These are phyloP conservation scores for Striga asiatica DNA, from an alignment of 257 asterid species.

Conservation along the genomic window DNA sequence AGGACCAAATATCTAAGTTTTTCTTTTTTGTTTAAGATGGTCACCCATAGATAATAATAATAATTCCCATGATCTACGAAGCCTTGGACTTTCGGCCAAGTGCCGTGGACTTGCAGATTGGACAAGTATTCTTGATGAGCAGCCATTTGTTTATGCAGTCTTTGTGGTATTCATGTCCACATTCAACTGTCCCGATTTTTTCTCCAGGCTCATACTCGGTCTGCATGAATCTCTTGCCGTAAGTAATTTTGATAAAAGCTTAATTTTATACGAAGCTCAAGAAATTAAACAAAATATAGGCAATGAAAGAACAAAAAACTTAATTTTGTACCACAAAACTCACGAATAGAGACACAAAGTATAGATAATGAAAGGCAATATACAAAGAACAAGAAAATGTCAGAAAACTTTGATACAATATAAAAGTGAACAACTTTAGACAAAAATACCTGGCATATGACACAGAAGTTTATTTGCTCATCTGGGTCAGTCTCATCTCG, in stretches of 20 bases:
- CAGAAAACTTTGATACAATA: too few species aligned
- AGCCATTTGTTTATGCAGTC: slow-evolving; percentile 64
- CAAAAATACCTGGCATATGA: slow-evolving; percentile 61
- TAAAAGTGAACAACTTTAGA: too few species aligned
- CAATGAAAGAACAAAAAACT: too few species aligned
- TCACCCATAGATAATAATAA: background rate
- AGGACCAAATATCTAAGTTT: slow-evolving; percentile 7
- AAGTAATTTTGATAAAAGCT: too few species aligned
- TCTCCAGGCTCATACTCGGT: slow-evolving; percentile 31
- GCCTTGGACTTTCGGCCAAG: slow-evolving; percentile 25
- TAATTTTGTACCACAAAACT: too few species aligned
- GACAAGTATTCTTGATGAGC: slow-evolving; percentile 53
- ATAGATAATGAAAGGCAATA: too few species aligned
- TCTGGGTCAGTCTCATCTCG: slow-evolving; percentile 21
- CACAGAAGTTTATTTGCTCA: slow-evolving; percentile 42
- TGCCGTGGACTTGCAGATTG: slow-evolving; percentile 62
- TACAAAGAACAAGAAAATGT: too few species aligned
- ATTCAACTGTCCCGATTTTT: slow-evolving; percentile 34
- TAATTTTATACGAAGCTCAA: too few species aligned
- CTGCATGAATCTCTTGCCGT: slow-evolving; percentile 20
- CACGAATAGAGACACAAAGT: too few species aligned
- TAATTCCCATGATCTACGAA: slow-evolving; percentile 13
- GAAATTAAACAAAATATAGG: too few species aligned
- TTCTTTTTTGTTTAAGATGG: slow-evolving; percentile 3
- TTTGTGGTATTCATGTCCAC: slow-evolving; percentile 56